Evolutionary conservation across 2,329 filamentous ascomycete species (phyloP).

Genomic region (Trichoderma sp.): DNA sequence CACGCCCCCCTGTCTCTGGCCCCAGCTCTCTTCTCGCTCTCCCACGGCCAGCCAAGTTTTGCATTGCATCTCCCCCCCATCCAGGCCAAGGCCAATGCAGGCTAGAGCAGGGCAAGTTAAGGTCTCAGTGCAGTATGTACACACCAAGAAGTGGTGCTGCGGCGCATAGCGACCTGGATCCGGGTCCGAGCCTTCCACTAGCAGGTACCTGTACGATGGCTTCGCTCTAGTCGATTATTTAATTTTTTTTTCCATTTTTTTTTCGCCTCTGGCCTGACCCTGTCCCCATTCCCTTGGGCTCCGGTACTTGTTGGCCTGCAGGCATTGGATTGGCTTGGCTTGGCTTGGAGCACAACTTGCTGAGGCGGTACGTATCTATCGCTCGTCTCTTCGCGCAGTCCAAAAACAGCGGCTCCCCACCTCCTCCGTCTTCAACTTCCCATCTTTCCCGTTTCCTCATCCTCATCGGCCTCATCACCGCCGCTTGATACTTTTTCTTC

Average conservation of each 20-base stretch:
- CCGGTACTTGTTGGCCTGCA: constrained; percentile 20
- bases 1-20: constrained; percentile 12
- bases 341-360: neutral
- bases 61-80: neutral
- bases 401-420: constrained; percentile 25
- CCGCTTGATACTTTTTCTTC: constrained; percentile 3
- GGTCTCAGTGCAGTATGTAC: constrained; percentile 17
- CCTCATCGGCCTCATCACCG: constrained; percentile 17
- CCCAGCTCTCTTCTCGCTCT: neutral
- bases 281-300: constrained; percentile 13
- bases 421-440: constrained; percentile 17
- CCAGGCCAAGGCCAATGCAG: neutral
- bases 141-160: constrained; percentile 8
- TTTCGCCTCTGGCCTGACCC: constrained; percentile 18
- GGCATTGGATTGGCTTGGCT: neutral
- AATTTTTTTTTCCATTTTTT: constrained; percentile 15
- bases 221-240: neutral
- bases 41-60: constrained; percentile 17
- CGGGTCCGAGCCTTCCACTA: constrained; percentile 26
- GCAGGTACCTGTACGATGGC: constrained; percentile 24
- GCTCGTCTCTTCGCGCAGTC: constrained; percentile 15
- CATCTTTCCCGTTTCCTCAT: constrained; percentile 22
- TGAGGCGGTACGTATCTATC: constrained; percentile 18
- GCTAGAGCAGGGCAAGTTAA: constrained; percentile 23
- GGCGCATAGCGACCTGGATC: constrained; percentile 19